These are phyloP conservation scores for Alternaria burnsii DNA, from an alignment of 2,329 filamentous ascomycete species.

Conservation along the genomic window DNA sequence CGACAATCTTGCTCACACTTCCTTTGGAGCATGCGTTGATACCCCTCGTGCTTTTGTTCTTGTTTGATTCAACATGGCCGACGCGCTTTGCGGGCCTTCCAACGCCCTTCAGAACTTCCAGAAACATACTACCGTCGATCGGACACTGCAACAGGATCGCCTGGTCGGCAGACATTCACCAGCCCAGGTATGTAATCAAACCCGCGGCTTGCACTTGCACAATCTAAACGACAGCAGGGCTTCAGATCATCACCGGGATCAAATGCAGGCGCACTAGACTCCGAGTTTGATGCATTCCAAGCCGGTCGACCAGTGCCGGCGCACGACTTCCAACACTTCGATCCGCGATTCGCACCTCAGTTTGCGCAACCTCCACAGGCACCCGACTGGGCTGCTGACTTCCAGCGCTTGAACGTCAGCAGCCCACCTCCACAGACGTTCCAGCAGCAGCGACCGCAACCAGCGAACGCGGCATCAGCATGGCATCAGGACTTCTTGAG, in stretches of 20 bases:
- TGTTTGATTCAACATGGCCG: conserved; percentile 61
- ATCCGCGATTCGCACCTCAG: conserved; percentile 46
- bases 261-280: conserved; percentile 65
- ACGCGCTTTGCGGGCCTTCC: conserved; percentile 76
- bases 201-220: neutral
- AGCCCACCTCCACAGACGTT: conserved; percentile 56
- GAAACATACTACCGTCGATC: conserved; percentile 73
- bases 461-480: conserved; percentile 46
- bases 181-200: conserved; percentile 59
- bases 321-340: conserved; percentile 50
- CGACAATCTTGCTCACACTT: conserved; percentile 2
- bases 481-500: conserved; percentile 70
- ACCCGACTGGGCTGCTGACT: conserved; percentile 60
- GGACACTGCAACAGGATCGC: conserved; percentile 77
- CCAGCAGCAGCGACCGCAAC: conserved; percentile 54
- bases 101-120: conserved; percentile 78
- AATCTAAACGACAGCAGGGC: conserved; percentile 54
- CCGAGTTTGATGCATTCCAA: conserved; percentile 76
- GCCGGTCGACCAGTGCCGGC: conserved; percentile 55
- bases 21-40: conserved; percentile 35
- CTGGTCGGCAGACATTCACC: conserved; percentile 63
- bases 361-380: conserved; percentile 44
- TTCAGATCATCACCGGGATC: conserved; percentile 67
- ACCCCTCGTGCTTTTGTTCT: conserved; percentile 22
- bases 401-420: conserved; percentile 58